Percentiles rank a stretch among this genome's conserved stretches.
Evolutionary conservation across 192 early-diverging fungal genomes (phyloP).

Genomic region (Umbelopsis vinacea): DNA sequence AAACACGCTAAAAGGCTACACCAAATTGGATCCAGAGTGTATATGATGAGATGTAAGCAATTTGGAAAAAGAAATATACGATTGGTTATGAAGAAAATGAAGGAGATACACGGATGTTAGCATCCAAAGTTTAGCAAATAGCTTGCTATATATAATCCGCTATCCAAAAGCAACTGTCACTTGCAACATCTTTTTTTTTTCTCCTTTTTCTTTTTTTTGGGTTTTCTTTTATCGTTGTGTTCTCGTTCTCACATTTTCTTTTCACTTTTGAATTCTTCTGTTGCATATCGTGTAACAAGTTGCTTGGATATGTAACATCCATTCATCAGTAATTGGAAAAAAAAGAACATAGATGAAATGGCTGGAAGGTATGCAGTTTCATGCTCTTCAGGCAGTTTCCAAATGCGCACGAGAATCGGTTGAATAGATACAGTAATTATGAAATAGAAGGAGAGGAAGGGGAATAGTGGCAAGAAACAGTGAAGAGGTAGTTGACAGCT

Average conservation of each 20-base stretch:
- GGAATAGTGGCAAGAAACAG: not conserved
- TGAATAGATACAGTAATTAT: too few species aligned
- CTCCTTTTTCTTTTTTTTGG: not conserved
- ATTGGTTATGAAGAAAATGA: not conserved
- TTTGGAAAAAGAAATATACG: not conserved
- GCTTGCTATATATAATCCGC: not conserved
- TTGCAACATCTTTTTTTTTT: not conserved
- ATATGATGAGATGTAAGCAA: constrained; percentile 6
- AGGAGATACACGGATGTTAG: too few species aligned
- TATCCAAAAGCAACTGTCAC: not conserved
- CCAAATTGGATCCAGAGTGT: constrained; percentile 7
- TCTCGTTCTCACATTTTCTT: too few species aligned
- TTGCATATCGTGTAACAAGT: too few species aligned
- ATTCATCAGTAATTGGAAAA: too few species aligned
- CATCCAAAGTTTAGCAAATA: too few species aligned
- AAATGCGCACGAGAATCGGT: too few species aligned
- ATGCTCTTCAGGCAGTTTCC: too few species aligned
- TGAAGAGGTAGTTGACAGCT: not conserved
- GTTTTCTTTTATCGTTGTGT: not conserved
- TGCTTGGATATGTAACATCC: too few species aligned
- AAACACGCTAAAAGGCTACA: not conserved
- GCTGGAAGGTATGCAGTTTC: too few species aligned
- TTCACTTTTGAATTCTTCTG: too few species aligned
- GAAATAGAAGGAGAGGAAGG: not conserved
- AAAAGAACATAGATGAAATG: too few species aligned